phyloP scores from a whole-genome alignment of 139 green algal species.

The Closterium sp. region DNA sequence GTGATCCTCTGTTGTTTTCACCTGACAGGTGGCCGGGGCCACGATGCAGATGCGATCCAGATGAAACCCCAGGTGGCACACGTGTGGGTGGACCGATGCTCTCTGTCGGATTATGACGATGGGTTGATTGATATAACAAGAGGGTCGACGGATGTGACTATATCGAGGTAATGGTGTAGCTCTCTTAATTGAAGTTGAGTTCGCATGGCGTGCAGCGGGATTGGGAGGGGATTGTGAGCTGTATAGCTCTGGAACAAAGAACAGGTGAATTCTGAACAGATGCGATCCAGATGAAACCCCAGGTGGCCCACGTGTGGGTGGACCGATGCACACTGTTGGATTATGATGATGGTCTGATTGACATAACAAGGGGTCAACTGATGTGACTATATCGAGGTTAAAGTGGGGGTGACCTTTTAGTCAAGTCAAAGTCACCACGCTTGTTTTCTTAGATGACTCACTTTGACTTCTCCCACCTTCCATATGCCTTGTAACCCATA shows the following conservation, averaged over 20 bases:
- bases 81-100: slow-evolving; percentile 36
- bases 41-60: slow-evolving; percentile 7
- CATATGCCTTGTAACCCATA: background rate
- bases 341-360: slow-evolving; percentile 20
- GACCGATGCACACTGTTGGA: slow-evolving; percentile 30
- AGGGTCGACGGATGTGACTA: slow-evolving; percentile 18
- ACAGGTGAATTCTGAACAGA: too few species aligned
- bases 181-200: too few species aligned
- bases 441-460: background rate
- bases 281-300: slow-evolving; percentile 15
- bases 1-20: slow-evolving; percentile 14
- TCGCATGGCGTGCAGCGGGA: too few species aligned
- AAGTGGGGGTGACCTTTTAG: background rate
- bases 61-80: slow-evolving; percentile 10
- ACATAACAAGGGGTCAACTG: slow-evolving; percentile 8
- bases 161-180: slow-evolving; percentile 31
- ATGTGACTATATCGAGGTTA: slow-evolving; percentile 19
- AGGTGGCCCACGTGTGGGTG: slow-evolving; percentile 14
- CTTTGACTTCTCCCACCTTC: background rate
- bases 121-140: slow-evolving; percentile 32
- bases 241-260: too few species aligned
- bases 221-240: too few species aligned
- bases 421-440: background rate
- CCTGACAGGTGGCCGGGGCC: slow-evolving; percentile 1
- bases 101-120: slow-evolving; percentile 25